Conservation (phyloP, 1,284 basidiomycete genomes). For the Phaffia rhodozyma region DNA sequence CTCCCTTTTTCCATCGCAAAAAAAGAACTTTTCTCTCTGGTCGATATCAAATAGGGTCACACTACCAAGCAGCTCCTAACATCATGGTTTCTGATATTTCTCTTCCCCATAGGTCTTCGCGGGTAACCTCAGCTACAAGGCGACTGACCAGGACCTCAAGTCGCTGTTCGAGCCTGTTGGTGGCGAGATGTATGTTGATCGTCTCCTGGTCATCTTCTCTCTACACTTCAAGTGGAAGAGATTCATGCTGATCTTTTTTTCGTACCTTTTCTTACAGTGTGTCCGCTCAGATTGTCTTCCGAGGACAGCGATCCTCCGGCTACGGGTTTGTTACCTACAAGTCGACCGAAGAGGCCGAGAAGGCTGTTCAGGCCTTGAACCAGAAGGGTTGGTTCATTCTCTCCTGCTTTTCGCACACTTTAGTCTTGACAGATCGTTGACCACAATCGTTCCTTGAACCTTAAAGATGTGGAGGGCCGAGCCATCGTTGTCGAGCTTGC, state of each 20-base stretch:
- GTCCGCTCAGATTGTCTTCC: conserved; percentile 18
- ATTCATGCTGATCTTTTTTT: not conserved
- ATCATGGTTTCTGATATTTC: not conserved
- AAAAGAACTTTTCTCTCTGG: no score
- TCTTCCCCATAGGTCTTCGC: conserved; percentile 55
- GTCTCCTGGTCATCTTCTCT: not conserved
- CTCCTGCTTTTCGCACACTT: not conserved
- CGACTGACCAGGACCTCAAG: conserved; percentile 79
- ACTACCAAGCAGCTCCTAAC: no score
- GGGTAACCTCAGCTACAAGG: conserved; percentile 75
- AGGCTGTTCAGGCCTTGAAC: conserved; percentile 66
- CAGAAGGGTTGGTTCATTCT: conserved; percentile 42
- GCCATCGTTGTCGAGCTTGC: conserved; percentile 72
- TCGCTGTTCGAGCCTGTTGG: conserved; percentile 70
- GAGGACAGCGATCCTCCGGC: conserved; percentile 39
- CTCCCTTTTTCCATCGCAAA: no score
- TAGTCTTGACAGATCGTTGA: not conserved
- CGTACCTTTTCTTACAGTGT: conserved; percentile 1
- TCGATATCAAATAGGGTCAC: no score
- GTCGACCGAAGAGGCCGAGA: conserved; percentile 62
- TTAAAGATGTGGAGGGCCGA: conserved; percentile 58
- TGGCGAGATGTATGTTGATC: conserved; percentile 58
- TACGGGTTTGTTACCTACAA: conserved; percentile 77
- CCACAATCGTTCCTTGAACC: not conserved
- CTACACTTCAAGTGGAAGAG: not conserved